Conservation (phyloP, 2,329 filamentous ascomycete genomes). For the Grosmannia penicillata region DNA sequence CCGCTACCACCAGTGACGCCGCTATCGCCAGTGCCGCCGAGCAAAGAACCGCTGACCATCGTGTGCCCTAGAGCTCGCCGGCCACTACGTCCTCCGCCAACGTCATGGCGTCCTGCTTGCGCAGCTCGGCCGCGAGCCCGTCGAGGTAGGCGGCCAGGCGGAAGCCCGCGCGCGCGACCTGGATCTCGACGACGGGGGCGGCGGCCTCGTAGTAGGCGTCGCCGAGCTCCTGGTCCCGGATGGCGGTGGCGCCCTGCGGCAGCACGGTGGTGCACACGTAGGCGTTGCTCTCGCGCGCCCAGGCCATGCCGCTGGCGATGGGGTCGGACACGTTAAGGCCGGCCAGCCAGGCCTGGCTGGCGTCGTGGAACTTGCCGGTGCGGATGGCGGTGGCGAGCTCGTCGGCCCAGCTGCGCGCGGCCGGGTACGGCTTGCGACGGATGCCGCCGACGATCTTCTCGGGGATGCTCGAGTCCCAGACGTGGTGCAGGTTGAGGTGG, state of each 20-base stretch:
- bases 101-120: neutral
- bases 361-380: slow-evolving; percentile 35
- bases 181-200: slow-evolving; percentile 47
- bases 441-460: slow-evolving; percentile 48
- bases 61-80: neutral
- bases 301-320: slow-evolving; percentile 40
- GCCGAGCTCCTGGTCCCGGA: slow-evolving; percentile 44
- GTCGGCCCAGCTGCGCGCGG: slow-evolving; percentile 41
- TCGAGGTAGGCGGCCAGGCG: slow-evolving; percentile 55
- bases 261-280: slow-evolving; percentile 48
- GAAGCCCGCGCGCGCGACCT: slow-evolving; percentile 55
- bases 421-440: slow-evolving; percentile 32
- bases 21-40: too few species aligned
- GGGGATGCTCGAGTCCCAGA: slow-evolving; percentile 59
- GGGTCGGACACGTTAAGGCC: slow-evolving; percentile 40
- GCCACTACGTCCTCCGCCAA: too few species aligned
- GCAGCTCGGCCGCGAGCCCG: slow-evolving; percentile 31
- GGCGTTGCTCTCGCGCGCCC: slow-evolving; percentile 49
- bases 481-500: slow-evolving; percentile 51
- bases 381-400: slow-evolving; percentile 38
- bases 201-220: slow-evolving; percentile 46
- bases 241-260: slow-evolving; percentile 42
- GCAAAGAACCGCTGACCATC: too few species aligned
- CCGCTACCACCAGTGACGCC: too few species aligned
- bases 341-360: slow-evolving; percentile 38